phyloP scores from a whole-genome alignment of 768 basidiomycete species.

The Cystofilobasidium macerans region DNA sequence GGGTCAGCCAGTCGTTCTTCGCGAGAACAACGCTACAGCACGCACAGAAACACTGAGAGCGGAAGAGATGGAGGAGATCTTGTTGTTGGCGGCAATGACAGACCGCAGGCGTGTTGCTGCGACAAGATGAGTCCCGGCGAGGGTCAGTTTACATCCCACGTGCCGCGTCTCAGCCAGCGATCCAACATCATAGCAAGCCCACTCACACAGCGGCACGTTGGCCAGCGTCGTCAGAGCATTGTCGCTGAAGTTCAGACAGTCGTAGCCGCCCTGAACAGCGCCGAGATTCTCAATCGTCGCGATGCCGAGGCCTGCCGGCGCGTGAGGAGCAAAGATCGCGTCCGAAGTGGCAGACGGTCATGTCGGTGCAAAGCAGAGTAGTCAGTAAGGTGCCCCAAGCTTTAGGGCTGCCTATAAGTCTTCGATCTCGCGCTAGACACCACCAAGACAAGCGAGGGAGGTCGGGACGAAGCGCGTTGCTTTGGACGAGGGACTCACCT shows the following conservation, averaged over 20 bases:
- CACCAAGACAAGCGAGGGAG: not conserved
- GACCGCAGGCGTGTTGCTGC: constrained; percentile 25
- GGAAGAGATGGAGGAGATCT: constrained; percentile 20
- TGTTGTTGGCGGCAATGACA: constrained; percentile 24
- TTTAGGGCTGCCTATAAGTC: not conserved
- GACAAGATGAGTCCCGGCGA: not conserved
- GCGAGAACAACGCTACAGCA: not conserved
- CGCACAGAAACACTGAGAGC: constrained; percentile 14
- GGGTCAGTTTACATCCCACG: too few relatives aligned
- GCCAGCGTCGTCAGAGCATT: constrained; percentile 22
- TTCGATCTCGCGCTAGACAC: not conserved
- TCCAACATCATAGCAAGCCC: not conserved
- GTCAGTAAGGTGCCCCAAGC: not conserved
- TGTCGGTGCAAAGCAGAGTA: not conserved
- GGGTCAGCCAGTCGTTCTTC: constrained; percentile 26
- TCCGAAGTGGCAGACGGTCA: not conserved
- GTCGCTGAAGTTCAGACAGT: constrained; percentile 23
- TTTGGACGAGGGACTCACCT: not conserved
- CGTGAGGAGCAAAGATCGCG: not conserved
- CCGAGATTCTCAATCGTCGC: constrained; percentile 24
- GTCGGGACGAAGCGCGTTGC: too few relatives aligned
- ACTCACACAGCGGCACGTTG: constrained; percentile 26
- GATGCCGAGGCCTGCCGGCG: constrained; percentile 19
- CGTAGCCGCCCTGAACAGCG: constrained; percentile 26
- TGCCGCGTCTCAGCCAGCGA: not conserved